Base-by-base conservation (phyloP, 78 protist genomes). In the Acrasis kona region DNA sequence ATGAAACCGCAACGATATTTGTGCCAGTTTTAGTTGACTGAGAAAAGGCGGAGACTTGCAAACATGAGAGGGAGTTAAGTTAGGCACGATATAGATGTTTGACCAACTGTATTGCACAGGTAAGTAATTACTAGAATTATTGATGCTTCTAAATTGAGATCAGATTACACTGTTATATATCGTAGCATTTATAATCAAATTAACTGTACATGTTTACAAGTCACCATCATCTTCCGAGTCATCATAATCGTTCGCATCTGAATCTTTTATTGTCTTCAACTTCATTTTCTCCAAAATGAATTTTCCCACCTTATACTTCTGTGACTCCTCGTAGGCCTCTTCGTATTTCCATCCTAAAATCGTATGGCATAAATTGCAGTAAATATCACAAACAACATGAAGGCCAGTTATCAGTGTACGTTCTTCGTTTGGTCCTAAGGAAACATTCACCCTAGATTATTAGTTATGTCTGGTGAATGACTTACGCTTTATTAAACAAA, bases 301-400 rank as follows among this genome's bases (percentile, higher is more conserved):
- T 67, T 67, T 67, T 67, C 71, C 71, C n/a, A 67, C 71, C 28
- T 67, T 67, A 19, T 30, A 67, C 28, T 67, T 67, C 28, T 67
- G 66, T 19, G n/a, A 30, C 28, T 67, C 71, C 19, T 67, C 71
- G 19, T 30, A 67, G 19, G 71, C 71, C 19, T 67, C 65, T 19
- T 30, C 28, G 19, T 67, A 67, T 19, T 30, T 19, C 71, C 71
- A 67, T 19, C 71, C 71, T 12, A 67, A 19, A 19, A 31, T 31
- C 19, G 71, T 19, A 31, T 19, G n/a, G 71, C 71, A 67, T 19
- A 19, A 31, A 19, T 30, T 19, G 28, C 71, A 67, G 28, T 67
- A 67, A 19, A 67, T 12, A 19, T 67, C 71, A 19, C 66, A 19
- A 19, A 67, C 71, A 30, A 19, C 19, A 19, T 67, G 71, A 67